Percentiles rank a stretch among this genome's conserved stretches.
Evolutionary conservation across 108 stramenopile genomes (phyloP).

Genomic region (Skeletonema potamos): DNA sequence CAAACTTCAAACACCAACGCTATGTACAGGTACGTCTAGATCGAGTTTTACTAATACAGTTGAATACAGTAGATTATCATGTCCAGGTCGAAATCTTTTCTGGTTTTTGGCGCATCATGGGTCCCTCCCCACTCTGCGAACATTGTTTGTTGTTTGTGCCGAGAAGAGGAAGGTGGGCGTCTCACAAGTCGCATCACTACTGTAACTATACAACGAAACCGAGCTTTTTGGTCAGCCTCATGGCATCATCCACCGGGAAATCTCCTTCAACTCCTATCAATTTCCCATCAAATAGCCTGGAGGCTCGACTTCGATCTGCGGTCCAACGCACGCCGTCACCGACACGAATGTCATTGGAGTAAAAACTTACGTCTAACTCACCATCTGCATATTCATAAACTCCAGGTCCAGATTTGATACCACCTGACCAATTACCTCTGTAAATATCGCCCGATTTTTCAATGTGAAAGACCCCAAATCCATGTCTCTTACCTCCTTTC

Average conservation of each 20-base stretch:
- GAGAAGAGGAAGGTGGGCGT: no score
- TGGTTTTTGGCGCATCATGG: no score
- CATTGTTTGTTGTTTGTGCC: no score
- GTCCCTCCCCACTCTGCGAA: no score
- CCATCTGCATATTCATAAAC: slow-evolving; percentile 42
- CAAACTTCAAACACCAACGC: no score
- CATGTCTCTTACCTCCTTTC: slow-evolving; percentile 8
- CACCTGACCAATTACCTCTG: slow-evolving; percentile 31
- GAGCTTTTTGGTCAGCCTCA: slow-evolving; percentile 23
- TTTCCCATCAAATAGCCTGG: slow-evolving; percentile 24
- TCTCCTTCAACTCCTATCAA: slow-evolving; percentile 25
- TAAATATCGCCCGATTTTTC: slow-evolving; percentile 38
- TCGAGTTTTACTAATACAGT: no score
- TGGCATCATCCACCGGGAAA: slow-evolving; percentile 25
- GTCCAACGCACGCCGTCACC: slow-evolving; percentile 44
- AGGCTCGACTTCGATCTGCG: slow-evolving; percentile 22
- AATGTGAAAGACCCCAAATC: slow-evolving; percentile 41
- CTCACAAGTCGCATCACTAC: no score
- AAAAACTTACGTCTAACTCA: slow-evolving; percentile 37
- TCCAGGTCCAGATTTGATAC: slow-evolving; percentile 32
- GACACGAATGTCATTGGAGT: slow-evolving; percentile 24
- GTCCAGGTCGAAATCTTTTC: no score
- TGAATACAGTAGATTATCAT: no score
- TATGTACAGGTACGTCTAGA: no score
- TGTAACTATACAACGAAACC: slow-evolving; percentile 22